phyloP scores from a whole-genome alignment of 345 rosid species.

The Hibiscus trionum region DNA sequence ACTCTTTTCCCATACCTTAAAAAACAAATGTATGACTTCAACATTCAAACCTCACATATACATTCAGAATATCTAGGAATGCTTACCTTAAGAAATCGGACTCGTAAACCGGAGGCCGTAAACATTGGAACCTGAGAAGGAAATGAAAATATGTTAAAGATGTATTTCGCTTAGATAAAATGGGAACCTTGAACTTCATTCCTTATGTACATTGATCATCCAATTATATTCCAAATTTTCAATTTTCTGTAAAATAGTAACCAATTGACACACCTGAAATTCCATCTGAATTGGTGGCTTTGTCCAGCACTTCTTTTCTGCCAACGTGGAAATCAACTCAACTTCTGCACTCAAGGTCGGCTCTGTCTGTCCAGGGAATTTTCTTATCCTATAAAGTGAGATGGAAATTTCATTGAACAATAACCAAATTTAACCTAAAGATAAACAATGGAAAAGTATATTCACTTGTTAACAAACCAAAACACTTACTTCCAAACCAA shows the following conservation, averaged over 20 bases:
- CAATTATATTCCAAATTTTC: no score
- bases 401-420: conserved; percentile 1
- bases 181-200: no score
- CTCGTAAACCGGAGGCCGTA: conserved; percentile 96
- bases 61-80: conserved; percentile 6
- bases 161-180: background rate
- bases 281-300: conserved; percentile 99
- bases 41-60: background rate
- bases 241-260: conserved; percentile 2
- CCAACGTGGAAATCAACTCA: conserved; percentile 88
- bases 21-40: conserved; percentile 13
- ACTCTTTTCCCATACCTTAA: conserved; percentile 99
- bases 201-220: no score
- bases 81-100: conserved; percentile 86
- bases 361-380: conserved; percentile 98
- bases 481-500: background rate
- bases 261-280: conserved; percentile 59
- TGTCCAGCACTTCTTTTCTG: conserved; percentile 94
- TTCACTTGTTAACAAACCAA: background rate
- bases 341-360: conserved; percentile 95
- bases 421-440: background rate
- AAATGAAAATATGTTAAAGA: background rate
- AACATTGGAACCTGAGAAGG: conserved; percentile 90
- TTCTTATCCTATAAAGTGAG: conserved; percentile 60
- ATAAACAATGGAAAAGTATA: background rate